Conservation (phyloP, 139 green algal genomes). For the Tetradesmus lagerheimii region DNA sequence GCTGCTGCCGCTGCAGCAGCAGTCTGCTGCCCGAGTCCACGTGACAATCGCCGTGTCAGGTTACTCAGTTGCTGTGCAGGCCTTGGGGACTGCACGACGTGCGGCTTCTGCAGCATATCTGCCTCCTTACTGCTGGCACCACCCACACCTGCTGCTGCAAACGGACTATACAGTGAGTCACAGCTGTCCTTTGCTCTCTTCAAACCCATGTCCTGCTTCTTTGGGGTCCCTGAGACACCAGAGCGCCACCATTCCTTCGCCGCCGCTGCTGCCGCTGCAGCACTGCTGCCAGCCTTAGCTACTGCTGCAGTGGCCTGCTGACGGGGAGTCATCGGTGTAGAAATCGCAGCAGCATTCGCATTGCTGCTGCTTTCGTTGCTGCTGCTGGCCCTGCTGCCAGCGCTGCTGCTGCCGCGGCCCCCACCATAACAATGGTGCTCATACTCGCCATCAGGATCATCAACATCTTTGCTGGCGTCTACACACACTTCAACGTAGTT, state of each 20-base stretch:
- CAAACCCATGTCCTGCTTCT: neutral
- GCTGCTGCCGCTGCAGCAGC: constrained; percentile 14
- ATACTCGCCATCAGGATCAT: neutral
- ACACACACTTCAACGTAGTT: constrained; percentile 27
- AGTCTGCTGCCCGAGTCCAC: neutral
- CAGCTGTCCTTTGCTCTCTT: constrained; percentile 28
- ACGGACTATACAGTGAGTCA: constrained; percentile 6
- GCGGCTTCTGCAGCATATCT: neutral
- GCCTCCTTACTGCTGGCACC: neutral
- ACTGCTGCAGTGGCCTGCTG: neutral
- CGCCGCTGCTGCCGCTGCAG: neutral
- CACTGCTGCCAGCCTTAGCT: neutral
- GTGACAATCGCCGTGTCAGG: constrained; percentile 14
- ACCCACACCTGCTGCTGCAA: neutral
- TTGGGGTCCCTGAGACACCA: neutral
- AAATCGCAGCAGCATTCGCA: neutral
- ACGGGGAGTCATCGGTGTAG: neutral
- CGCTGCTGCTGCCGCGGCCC: neutral
- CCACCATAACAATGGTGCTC: constrained; percentile 28
- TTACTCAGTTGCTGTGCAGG: neutral
- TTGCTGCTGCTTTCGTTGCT: neutral
- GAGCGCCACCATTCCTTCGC: neutral
- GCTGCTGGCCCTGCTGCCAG: constrained; percentile 3
- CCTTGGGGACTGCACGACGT: constrained; percentile 16
- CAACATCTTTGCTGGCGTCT: neutral